A percentile compares a stretch with the other conserved stretches of the same genome.
These are phyloP conservation scores for Niebla homalea DNA, from an alignment of 495 filamentous ascomycete genomes.

Conservation along the genomic window DNA sequence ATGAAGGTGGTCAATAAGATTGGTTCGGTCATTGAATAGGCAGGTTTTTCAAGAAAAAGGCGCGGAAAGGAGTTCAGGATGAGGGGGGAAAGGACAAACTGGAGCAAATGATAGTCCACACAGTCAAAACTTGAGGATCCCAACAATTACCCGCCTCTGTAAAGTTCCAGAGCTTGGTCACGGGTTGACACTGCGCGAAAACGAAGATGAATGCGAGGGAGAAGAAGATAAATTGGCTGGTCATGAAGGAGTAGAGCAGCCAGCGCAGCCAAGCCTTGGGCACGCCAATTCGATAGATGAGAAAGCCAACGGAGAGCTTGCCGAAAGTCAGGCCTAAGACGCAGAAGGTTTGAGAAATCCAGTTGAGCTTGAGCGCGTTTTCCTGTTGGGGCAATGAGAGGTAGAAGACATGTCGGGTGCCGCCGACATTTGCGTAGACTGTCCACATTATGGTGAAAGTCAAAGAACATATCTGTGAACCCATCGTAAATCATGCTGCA, in stretches of 20 bases:
- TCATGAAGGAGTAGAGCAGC: background rate
- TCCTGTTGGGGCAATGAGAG: background rate
- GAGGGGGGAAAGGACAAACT: too few relatives aligned
- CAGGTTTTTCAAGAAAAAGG: too few relatives aligned
- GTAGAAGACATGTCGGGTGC: background rate
- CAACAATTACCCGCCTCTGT: background rate
- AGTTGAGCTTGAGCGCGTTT: background rate
- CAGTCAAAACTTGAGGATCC: background rate
- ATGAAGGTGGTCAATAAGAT: slow-evolving; percentile 7
- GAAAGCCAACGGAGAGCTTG: slow-evolving; percentile 2
- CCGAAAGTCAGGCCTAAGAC: slow-evolving; percentile 1
- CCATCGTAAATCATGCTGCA: too few relatives aligned
- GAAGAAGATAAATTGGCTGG: background rate
- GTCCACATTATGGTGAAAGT: background rate
- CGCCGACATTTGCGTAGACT: background rate
- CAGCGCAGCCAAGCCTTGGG: background rate
- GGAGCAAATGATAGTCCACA: too few relatives aligned
- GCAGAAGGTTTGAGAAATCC: background rate
- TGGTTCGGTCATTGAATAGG: too few relatives aligned
- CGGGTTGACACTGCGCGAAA: slow-evolving; percentile 1
- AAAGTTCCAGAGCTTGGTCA: background rate
- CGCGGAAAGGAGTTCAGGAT: too few relatives aligned
- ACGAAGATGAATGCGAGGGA: background rate
- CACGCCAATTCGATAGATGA: background rate
- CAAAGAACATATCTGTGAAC: background rate